These are phyloP conservation scores for Oxalis stricta DNA, from an alignment of 441 rosid genomes.

Conservation along the genomic window DNA sequence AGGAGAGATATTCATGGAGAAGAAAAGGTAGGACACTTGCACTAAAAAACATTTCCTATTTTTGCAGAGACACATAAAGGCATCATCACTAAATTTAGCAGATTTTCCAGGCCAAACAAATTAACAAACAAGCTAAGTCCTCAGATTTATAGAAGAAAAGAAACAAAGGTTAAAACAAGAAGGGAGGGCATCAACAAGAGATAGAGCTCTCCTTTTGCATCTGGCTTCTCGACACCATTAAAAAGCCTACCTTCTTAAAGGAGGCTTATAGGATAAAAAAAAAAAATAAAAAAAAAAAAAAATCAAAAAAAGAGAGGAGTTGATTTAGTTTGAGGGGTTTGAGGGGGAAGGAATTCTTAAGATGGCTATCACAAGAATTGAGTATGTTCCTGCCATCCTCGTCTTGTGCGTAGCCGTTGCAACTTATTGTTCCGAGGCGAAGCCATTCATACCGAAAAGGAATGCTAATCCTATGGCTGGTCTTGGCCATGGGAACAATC, in stretches of 20 bases:
- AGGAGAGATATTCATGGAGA: constrained; percentile 4
- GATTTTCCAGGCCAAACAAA: not conserved
- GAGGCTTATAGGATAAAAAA: not conserved
- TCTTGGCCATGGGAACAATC: not conserved
- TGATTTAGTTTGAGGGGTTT: not conserved
- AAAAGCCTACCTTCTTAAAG: constrained; percentile 8
- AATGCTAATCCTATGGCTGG: not conserved
- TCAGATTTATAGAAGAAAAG: no score
- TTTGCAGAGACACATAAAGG: not conserved
- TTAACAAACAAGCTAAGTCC: not conserved
- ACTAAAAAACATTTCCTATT: constrained; percentile 1
- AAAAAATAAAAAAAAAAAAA: not conserved
- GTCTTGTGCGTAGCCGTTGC: constrained; percentile 13
- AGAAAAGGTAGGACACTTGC: not conserved
- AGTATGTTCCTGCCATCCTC: constrained; percentile 15
- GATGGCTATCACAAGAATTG: constrained; percentile 10
- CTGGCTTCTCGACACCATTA: no score
- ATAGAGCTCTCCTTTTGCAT: no score
- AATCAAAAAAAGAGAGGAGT: not conserved
- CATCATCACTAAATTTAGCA: constrained; percentile 5
- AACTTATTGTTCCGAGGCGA: constrained; percentile 6
- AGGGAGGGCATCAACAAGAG: no score
- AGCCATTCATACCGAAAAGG: not conserved
- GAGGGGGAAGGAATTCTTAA: not conserved
- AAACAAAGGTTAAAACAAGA: no score